Base-by-base conservation (phyloP, 371 early-diverging fungal species). In the Mucor irregularis region DNA sequence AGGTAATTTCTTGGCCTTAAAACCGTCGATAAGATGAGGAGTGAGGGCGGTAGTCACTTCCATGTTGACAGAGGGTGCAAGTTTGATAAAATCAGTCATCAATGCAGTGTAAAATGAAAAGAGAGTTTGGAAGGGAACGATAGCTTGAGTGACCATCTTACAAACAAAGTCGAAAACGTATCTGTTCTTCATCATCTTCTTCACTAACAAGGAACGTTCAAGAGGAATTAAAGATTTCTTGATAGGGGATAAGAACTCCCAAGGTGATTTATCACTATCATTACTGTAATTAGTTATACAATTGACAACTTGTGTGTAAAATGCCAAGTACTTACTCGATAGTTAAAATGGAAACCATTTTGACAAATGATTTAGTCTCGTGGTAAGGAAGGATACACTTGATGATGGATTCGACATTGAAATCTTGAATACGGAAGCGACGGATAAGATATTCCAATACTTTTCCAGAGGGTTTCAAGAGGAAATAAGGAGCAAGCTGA, bases 361-460 rank as follows among this genome's bases (percentile, higher is more conserved):
- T 84, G 42, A 89, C 83, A 69, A 96, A 97, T 40, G 85, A 84
- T 53, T 87, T 84, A 0, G 96, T 93, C 64, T 94, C 95, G 55
- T 97, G 96, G 74, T 93, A 97, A 5, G 98, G 98, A 54, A 96
- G 56, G 21, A 95, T 80, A 49, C 89, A 86, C 16, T 76, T 82
- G 14, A 97, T 52, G 4, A 96, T 58, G 1, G 82, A 83, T 50
- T 92, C 89, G 13, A 92, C 77, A 57, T 96, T 97, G 73, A 88
- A 87, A 65, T 92, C 89, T 49, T 97, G 78, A 55, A 92, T 84
- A 42, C 90, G 80, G 80, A 95, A 96, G 30, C 96, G 85, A 45
- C 96, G 85, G 19, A 97, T 75, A 45, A 98, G 82, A 91, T 96
- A 98, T 74, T 98, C 98, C 17, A 96, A 62, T 0, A 87, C 90